Conservation (phyloP, 2,329 filamentous ascomycete genomes). For the Emergomyces pasteurianus region DNA sequence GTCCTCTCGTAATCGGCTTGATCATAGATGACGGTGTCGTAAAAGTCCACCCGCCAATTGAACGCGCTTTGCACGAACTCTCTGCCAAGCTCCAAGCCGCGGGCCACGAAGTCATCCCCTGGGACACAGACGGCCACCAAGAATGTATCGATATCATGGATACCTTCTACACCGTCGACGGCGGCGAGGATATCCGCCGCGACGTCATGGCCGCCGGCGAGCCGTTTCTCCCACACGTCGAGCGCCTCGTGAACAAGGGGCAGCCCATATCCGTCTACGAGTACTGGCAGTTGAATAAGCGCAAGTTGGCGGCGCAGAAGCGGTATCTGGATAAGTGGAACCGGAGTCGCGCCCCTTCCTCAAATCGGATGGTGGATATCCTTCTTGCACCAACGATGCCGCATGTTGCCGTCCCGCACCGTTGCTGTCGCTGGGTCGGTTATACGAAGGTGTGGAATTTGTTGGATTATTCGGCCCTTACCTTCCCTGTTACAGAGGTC, state of each 20-base stretch:
- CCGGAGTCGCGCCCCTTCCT: constrained; percentile 27
- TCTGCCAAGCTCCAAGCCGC: constrained; percentile 48
- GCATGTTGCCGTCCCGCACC: constrained; percentile 41
- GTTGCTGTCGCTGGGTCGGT: constrained; percentile 38
- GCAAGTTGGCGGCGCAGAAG: constrained; percentile 43
- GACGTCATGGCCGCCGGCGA: constrained; percentile 46
- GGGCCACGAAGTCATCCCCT: constrained; percentile 44
- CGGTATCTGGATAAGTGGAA: constrained; percentile 50
- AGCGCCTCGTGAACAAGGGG: constrained; percentile 43
- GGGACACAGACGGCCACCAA: constrained; percentile 41
- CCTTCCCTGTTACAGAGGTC: constrained; percentile 43
- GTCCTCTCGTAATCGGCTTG: constrained; percentile 49
- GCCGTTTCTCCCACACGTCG: constrained; percentile 47
- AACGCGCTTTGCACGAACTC: constrained; percentile 41
- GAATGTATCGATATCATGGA: constrained; percentile 51
- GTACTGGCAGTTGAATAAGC: constrained; percentile 56
- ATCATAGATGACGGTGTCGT: constrained; percentile 49
- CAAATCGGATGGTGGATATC: constrained; percentile 41
- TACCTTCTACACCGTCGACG: constrained; percentile 49
- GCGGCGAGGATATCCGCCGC: constrained; percentile 49
- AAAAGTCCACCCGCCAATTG: constrained; percentile 47
- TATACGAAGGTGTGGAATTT: constrained; percentile 54
- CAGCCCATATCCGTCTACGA: constrained; percentile 48
- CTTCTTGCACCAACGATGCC: constrained; percentile 49
- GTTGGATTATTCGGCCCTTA: constrained; percentile 48